These are phyloP conservation scores for Boletus vinaceobasis DNA, from an alignment of 768 basidiomycete genomes.

Conservation along the genomic window DNA sequence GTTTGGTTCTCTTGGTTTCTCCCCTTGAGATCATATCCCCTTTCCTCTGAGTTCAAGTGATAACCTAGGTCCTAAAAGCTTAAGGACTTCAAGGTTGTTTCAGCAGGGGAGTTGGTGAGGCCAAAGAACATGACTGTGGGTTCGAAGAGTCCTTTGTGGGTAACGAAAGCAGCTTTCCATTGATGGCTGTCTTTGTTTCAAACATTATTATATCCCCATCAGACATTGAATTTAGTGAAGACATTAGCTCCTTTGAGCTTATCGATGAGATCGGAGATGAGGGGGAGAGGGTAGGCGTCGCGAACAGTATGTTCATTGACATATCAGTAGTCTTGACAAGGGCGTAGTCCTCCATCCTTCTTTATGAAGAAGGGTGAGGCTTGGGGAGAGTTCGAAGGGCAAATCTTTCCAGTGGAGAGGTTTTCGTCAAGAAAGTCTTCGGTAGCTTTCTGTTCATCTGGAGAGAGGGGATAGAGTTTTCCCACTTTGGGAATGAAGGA, in stretches of 20 bases:
- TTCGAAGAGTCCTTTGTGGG: background rate
- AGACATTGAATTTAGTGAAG: background rate
- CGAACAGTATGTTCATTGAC: background rate
- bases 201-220: no score
- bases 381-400: background rate
- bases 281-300: background rate
- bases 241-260: no score
- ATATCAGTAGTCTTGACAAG: no score
- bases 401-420: background rate
- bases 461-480: background rate
- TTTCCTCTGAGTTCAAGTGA: no score
- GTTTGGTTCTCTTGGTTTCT: no score
- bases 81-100: no score
- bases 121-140: background rate
- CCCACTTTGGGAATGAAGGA: background rate
- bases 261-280: background rate
- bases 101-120: background rate
- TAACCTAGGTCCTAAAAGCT: no score
- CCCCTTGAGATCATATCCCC: no score
- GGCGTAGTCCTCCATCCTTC: background rate
- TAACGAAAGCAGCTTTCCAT: background rate
- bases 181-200: background rate
- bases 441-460: background rate
- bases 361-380: background rate
- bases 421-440: background rate